Percentiles rank a stretch among this genome's conserved stretches.
phyloP scores from a whole-genome alignment of 2,329 filamentous ascomycete genomes.

The Claviceps monticola region DNA sequence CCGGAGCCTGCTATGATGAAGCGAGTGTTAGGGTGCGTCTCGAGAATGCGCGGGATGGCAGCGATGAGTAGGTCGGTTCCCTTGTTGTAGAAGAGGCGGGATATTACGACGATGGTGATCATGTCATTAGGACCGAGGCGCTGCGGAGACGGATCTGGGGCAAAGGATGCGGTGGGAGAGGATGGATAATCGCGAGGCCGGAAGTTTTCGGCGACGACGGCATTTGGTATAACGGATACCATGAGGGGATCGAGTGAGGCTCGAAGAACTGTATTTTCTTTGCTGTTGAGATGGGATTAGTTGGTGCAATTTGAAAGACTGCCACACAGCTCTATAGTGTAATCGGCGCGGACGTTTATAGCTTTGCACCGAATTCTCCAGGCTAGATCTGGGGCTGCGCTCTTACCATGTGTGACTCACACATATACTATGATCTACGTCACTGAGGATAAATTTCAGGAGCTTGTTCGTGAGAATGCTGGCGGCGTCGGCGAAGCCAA shows the following conservation, averaged over 20 bases:
- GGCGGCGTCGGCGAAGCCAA: conserved; percentile 90
- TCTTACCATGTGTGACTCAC: conserved; percentile 91
- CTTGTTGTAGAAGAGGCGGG: conserved; percentile 96
- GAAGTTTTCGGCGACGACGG: conserved; percentile 93
- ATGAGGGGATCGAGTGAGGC: conserved; percentile 91
- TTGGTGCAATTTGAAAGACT: background rate
- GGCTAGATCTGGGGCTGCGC: background rate
- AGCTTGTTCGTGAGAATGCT: conserved; percentile 97
- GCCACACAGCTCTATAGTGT: too few species aligned
- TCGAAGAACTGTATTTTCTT: conserved; percentile 92
- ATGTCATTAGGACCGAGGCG: conserved; percentile 69
- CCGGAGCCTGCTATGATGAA: conserved; percentile 96
- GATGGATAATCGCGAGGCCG: conserved; percentile 42
- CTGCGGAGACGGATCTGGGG: conserved; percentile 40
- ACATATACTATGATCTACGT: conserved; percentile 96
- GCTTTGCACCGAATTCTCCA: background rate
- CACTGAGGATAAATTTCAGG: conserved; percentile 87
- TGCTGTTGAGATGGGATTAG: conserved; percentile 37
- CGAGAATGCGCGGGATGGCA: conserved; percentile 82
- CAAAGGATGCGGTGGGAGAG: conserved; percentile 20
- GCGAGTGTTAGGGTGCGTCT: conserved; percentile 78
- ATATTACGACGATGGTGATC: conserved; percentile 95
- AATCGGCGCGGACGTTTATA: too few species aligned
- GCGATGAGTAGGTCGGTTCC: conserved; percentile 95
- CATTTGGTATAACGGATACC: conserved; percentile 96